phyloP scores from a whole-genome alignment of 192 early-diverging fungal species.

The Chytriomyces hyalinus region DNA sequence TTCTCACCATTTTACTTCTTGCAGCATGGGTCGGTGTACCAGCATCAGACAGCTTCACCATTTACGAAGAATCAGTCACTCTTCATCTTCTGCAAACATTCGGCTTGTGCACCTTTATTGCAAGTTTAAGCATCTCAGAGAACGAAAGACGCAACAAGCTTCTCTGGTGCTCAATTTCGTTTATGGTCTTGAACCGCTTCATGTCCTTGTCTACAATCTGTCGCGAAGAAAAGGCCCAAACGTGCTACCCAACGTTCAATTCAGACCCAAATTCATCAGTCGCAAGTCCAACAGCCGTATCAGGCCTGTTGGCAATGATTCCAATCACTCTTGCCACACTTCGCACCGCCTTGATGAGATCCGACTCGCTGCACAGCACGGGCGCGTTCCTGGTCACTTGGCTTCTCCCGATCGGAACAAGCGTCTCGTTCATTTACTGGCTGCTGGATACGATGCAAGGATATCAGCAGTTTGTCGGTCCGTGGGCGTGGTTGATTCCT shows the following conservation, averaged over 20 bases:
- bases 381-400: constrained; percentile 27
- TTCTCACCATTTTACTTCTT: constrained; percentile 44
- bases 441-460: constrained; percentile 51
- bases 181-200: constrained; percentile 62
- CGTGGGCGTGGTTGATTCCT: background rate
- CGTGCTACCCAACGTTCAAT: constrained; percentile 84
- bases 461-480: constrained; percentile 34
- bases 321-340: constrained; percentile 51
- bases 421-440: constrained; percentile 50
- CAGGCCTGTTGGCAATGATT: constrained; percentile 52
- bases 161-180: constrained; percentile 25
- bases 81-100: constrained; percentile 73
- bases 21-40: constrained; percentile 69
- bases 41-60: constrained; percentile 88
- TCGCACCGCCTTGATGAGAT: constrained; percentile 45
- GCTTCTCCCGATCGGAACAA: constrained; percentile 35
- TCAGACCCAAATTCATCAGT: constrained; percentile 59
- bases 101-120: constrained; percentile 49
- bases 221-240: constrained; percentile 79
- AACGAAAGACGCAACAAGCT: constrained; percentile 28
- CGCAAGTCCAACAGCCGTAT: constrained; percentile 48
- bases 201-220: constrained; percentile 75
- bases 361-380: constrained; percentile 57
- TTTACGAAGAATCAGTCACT: constrained; percentile 82
- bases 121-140: constrained; percentile 26